Evolutionary conservation across 139 green algal species (phyloP).

Genomic region (Tetradesmus lagerheimii): DNA sequence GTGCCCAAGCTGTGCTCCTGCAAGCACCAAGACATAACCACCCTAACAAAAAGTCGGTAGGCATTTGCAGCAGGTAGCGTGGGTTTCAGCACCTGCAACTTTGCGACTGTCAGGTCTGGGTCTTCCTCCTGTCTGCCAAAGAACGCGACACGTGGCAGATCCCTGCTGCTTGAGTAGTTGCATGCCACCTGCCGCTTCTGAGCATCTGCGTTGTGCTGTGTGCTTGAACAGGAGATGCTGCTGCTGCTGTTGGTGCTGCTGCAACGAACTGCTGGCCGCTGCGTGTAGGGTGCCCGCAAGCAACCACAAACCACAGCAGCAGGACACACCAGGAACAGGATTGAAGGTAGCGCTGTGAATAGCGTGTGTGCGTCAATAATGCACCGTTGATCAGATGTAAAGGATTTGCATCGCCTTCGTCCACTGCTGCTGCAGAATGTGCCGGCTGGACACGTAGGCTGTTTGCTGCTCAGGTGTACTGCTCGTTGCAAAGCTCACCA

Average conservation of each 20-base stretch:
- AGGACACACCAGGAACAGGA: neutral
- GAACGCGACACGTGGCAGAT: neutral
- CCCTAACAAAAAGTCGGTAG: too few relatives aligned
- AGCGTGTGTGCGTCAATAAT: neutral
- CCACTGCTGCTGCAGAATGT: neutral
- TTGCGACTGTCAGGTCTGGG: slow-evolving; percentile 57
- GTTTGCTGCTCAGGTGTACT: neutral
- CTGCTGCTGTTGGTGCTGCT: slow-evolving; percentile 21
- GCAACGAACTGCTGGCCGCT: neutral
- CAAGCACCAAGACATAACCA: too few relatives aligned
- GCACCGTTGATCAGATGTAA: neutral
- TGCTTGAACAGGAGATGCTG: neutral
- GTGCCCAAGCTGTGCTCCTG: too few relatives aligned
- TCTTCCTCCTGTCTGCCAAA: slow-evolving; percentile 45
- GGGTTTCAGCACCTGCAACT: slow-evolving; percentile 65
- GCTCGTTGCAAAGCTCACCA: neutral
- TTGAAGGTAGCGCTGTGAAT: neutral
- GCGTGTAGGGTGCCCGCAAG: neutral
- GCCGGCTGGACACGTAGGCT: neutral
- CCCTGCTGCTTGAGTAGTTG: neutral
- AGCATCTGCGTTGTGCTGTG: neutral
- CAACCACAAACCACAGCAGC: neutral
- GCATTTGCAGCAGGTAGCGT: too few relatives aligned
- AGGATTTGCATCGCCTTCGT: neutral
- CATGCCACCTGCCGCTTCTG: slow-evolving; percentile 23